These are phyloP conservation scores for Kwoniella heveanensis DNA, from an alignment of 768 basidiomycete species.

Conservation along the genomic window DNA sequence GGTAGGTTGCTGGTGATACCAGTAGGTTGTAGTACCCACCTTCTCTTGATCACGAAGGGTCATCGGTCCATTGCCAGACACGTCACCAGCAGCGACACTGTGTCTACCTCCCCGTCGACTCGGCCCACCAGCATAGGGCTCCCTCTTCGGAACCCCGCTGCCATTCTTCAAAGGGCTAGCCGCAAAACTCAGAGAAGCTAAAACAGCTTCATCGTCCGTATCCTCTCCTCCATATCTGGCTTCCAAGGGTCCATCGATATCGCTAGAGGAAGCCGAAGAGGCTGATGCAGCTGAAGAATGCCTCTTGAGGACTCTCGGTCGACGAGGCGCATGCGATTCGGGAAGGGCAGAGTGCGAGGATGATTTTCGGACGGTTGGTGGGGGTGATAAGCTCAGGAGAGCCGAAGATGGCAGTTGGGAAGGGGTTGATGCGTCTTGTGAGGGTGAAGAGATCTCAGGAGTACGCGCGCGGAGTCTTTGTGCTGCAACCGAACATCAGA, in stretches of 20 bases:
- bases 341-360: slow-evolving; percentile 42
- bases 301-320: slow-evolving; percentile 33
- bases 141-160: slow-evolving; percentile 12
- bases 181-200: slow-evolving; percentile 29
- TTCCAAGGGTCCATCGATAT: slow-evolving; percentile 24
- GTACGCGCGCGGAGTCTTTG: slow-evolving; percentile 24
- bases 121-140: slow-evolving; percentile 27
- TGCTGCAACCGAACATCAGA: not conserved
- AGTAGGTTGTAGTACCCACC: slow-evolving; percentile 59
- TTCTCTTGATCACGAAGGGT: slow-evolving; percentile 96
- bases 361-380: slow-evolving; percentile 37
- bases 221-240: slow-evolving; percentile 29
- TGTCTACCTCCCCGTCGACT: slow-evolving; percentile 46
- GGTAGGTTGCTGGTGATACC: not conserved
- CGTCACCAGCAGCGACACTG: slow-evolving; percentile 43
- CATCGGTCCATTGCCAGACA: slow-evolving; percentile 56
- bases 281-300: slow-evolving; percentile 14
- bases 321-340: slow-evolving; percentile 38
- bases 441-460: slow-evolving; percentile 35
- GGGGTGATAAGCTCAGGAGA: slow-evolving; percentile 40
- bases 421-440: slow-evolving; percentile 31
- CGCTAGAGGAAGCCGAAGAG: slow-evolving; percentile 29
- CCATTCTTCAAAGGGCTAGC: slow-evolving; percentile 24
- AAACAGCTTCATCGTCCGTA: slow-evolving; percentile 38
- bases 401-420: slow-evolving; percentile 29